These are phyloP conservation scores for Bullera alba DNA, from an alignment of 768 basidiomycete genomes.

Conservation along the genomic window DNA sequence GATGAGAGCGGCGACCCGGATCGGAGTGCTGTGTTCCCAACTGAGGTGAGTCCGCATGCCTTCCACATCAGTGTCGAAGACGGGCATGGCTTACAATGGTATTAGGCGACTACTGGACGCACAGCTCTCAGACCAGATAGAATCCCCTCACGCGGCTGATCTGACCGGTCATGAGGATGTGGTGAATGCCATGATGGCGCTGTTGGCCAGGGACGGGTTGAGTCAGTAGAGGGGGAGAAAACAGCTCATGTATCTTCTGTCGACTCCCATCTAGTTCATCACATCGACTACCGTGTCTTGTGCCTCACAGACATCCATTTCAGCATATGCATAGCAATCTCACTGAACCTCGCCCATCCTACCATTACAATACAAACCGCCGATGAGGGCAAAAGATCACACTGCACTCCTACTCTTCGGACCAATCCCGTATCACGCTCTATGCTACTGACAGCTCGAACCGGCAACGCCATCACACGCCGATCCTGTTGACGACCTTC, in stretches of 20 bases:
- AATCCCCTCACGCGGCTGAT: slow-evolving; percentile 53
- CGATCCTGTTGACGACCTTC: slow-evolving; percentile 53
- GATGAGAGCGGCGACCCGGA: slow-evolving; percentile 77
- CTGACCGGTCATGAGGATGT: slow-evolving; percentile 55
- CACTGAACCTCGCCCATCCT: too few species aligned
- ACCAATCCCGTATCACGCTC: too few species aligned
- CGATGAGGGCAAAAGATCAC: too few species aligned
- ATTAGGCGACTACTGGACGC: slow-evolving; percentile 62
- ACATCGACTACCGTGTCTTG: too few species aligned
- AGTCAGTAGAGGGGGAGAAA: slow-evolving; percentile 9
- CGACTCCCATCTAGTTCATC: too few species aligned
- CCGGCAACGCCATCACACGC: too few species aligned
- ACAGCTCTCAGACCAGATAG: slow-evolving; percentile 60
- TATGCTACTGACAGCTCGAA: too few species aligned
- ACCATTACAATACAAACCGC: too few species aligned
- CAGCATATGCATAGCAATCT: too few species aligned
- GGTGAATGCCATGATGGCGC: slow-evolving; percentile 47
- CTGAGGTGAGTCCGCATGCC: slow-evolving; percentile 53
- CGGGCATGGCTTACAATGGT: background rate
- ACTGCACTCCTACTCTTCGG: too few species aligned
- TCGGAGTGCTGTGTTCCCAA: slow-evolving; percentile 82
- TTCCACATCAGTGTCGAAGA: slow-evolving; percentile 1
- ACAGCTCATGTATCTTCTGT: background rate
- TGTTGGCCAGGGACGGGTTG: slow-evolving; percentile 47
- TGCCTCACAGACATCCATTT: too few species aligned